Base-by-base conservation (phyloP, 129 eudicot species). In the Scalesia atractyloides region DNA sequence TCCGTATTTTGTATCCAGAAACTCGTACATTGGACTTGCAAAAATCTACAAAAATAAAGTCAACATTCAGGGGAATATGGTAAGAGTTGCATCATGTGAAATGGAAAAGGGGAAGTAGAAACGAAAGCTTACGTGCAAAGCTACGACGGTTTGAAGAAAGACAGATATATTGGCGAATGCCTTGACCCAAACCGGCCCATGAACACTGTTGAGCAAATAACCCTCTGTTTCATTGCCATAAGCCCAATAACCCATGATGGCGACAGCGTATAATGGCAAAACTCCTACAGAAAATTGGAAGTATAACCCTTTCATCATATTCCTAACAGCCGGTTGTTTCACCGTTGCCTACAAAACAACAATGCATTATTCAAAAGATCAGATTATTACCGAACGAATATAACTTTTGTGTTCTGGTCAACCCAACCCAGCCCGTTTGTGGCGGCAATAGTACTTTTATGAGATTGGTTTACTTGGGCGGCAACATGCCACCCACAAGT, bases 11-110 rank as follows among this genome's bases (percentile, higher is more conserved):
- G 99, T 95, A 41, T 95, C 99, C 54, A 95, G 47, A 79, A 81
- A 90, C 86, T 95, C 99, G 50, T 95, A 91, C 96, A 91, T 91
- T 22, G 99, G 99, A 58, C 97, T 88, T 5, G 99, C 97, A 72
- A 95, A 95, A 26, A 95, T 91, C 99, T 95, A 76, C 46, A 65
- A 63, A 46, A 43, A 80, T 24, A 5, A 18, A 8, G 5, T 14
- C 24, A 16, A 34, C n/a, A 53, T 52, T 43, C 33, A 34, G 6
- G 12, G 58, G 15, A 30, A 64, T 49, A 34, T 18, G 30, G 64
- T 64, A 52, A 74, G 15, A 22, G 37, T 51, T 63, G 62, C 39
- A 37, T 51, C 13, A 53, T 50, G 44, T 43, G 24, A 66, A 75
- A 74, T 51, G 44, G 5, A 52, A 30, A 64, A 75, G 19, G 22